These are phyloP conservation scores for Ascochyta lentis DNA, from an alignment of 2,329 filamentous ascomycete genomes.

Conservation along the genomic window DNA sequence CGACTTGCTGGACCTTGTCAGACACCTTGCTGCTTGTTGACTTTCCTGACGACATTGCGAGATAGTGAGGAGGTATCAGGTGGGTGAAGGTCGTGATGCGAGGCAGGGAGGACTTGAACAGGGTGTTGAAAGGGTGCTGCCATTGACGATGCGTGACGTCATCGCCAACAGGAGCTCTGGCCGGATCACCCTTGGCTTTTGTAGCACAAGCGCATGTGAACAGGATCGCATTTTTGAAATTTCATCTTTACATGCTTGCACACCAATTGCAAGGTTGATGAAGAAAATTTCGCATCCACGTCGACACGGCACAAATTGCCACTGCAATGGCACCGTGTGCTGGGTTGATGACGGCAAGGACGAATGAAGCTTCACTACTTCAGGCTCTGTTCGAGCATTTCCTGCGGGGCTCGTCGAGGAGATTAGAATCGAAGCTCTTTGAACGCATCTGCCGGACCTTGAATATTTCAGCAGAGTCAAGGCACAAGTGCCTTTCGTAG, in stretches of 20 bases:
- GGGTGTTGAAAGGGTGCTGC: background rate
- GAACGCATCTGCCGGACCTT: background rate
- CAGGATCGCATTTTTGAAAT: background rate
- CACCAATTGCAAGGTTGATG: background rate
- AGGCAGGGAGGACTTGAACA: background rate
- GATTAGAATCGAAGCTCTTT: background rate
- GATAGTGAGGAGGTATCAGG: slow-evolving; percentile 9
- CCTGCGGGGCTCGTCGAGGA: background rate
- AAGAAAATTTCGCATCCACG: background rate
- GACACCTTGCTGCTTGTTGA: slow-evolving; percentile 37
- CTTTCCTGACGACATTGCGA: slow-evolving; percentile 20
- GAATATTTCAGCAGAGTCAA: background rate
- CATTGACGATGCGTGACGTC: background rate
- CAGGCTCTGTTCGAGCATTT: background rate
- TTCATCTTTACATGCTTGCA: slow-evolving; percentile 3
- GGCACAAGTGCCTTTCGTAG: background rate
- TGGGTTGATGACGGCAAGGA: background rate
- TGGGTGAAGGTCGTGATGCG: slow-evolving; percentile 14
- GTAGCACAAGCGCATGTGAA: background rate
- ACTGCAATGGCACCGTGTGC: slow-evolving; percentile 1
- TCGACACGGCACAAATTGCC: slow-evolving; percentile 3
- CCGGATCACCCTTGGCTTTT: background rate
- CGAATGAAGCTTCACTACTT: background rate
- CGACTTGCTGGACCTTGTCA: slow-evolving; percentile 63
- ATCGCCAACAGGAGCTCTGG: slow-evolving; percentile 3